These are phyloP conservation scores for Plantago ovata DNA, from an alignment of 257 asterid species.

Conservation along the genomic window DNA sequence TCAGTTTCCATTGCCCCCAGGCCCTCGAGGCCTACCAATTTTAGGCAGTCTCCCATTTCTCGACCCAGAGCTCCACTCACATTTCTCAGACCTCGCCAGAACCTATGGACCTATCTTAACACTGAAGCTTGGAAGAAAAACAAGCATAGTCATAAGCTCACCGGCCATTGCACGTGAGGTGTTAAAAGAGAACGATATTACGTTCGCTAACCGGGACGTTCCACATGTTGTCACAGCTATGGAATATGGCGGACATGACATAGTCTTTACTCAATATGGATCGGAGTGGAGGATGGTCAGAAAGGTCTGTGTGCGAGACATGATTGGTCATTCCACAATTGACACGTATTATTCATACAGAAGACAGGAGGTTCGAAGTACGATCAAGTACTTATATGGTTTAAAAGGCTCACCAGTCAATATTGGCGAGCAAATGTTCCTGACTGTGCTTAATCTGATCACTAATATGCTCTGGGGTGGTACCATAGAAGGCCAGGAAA, in stretches of 20 bases:
- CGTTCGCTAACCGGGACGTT: conserved; percentile 39
- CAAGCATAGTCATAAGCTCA: conserved; percentile 32
- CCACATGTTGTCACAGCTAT: conserved; percentile 20
- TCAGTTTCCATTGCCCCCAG: conserved; percentile 39
- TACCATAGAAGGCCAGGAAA: conserved; percentile 22
- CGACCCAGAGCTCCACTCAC: conserved; percentile 33
- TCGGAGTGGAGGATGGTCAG: conserved; percentile 48
- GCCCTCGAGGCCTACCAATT: conserved; percentile 46
- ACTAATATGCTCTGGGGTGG: conserved; percentile 49
- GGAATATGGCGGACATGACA: conserved; percentile 37
- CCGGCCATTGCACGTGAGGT: conserved; percentile 29
- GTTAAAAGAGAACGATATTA: conserved; percentile 31
- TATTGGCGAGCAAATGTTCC: conserved; percentile 38
- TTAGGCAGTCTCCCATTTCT: conserved; percentile 44
- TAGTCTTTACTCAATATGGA: conserved; percentile 39
- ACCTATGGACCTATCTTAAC: conserved; percentile 38
- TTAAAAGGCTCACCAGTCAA: conserved; percentile 19
- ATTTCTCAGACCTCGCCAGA: conserved; percentile 28
- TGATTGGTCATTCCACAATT: conserved; percentile 36
- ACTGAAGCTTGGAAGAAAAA: conserved; percentile 32
- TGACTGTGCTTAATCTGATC: conserved; percentile 34
- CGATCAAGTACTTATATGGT: conserved; percentile 13
- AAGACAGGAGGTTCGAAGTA: conserved; percentile 27
- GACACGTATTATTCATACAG: conserved; percentile 32
- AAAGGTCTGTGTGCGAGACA: conserved; percentile 38